Evolutionary conservation across 495 filamentous ascomycete species (phyloP).

Genomic region (Talaromyces proteolyticus): DNA sequence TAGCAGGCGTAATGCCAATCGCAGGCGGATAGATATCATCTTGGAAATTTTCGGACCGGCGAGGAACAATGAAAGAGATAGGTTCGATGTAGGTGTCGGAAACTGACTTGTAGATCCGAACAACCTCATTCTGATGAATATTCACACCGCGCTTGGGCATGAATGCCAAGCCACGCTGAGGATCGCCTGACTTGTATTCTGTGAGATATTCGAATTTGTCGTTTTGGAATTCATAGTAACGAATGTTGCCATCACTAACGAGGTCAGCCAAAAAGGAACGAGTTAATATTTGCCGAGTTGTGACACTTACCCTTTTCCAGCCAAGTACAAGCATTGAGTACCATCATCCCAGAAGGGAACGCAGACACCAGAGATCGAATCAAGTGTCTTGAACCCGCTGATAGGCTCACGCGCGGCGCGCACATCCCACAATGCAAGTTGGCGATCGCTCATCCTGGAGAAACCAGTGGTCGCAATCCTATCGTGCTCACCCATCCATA

Average conservation of each 20-base stretch:
- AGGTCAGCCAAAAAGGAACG: conserved; percentile 8
- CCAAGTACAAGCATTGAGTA: conserved; percentile 86
- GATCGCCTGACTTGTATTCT: conserved; percentile 92
- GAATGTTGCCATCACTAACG: conserved; percentile 89
- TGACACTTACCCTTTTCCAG: conserved; percentile 81
- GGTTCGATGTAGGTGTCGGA: conserved; percentile 93
- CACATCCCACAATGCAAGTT: conserved; percentile 93
- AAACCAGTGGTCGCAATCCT: conserved; percentile 94
- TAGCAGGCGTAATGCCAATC: conserved; percentile 67
- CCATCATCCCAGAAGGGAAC: conserved; percentile 99
- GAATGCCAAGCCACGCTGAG: conserved; percentile 92
- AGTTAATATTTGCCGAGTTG: neutral
- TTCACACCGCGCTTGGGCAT: conserved; percentile 93
- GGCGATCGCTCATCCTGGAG: conserved; percentile 95
- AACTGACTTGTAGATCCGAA: conserved; percentile 94
- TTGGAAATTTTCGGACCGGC: conserved; percentile 94
- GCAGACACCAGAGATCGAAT: conserved; percentile 94
- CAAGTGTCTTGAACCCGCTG: conserved; percentile 79
- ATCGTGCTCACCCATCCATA: conserved; percentile 96
- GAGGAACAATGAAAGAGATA: conserved; percentile 94
- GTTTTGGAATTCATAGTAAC: conserved; percentile 95
- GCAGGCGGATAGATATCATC: conserved; percentile 92
- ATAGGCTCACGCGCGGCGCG: conserved; percentile 73
- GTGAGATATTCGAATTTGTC: conserved; percentile 96
- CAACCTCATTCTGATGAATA: conserved; percentile 93